phyloP scores from a whole-genome alignment of 129 eudicot species.

The Silybum marianum region DNA sequence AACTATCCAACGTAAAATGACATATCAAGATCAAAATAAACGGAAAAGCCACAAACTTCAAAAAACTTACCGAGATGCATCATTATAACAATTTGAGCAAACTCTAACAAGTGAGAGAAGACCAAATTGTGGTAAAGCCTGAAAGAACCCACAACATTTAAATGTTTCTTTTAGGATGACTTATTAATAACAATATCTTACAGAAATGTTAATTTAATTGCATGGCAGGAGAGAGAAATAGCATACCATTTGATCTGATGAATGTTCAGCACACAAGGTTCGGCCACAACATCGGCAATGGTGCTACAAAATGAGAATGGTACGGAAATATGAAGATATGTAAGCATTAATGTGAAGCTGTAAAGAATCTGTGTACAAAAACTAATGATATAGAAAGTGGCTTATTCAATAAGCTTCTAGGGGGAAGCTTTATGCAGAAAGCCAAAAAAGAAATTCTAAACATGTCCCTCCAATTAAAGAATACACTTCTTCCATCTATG shows the following conservation, averaged over 20 bases:
- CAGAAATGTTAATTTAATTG: conserved; percentile 1
- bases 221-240: conserved; percentile 8
- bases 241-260: conserved; percentile 82
- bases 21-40: conserved; percentile 11
- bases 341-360: neutral
- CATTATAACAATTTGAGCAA: conserved; percentile 80
- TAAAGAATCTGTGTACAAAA: neutral
- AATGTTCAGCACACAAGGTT: conserved; percentile 94
- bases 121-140: conserved; percentile 95
- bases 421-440: too few relatives aligned
- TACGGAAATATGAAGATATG: conserved; percentile 22
- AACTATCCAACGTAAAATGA: neutral
- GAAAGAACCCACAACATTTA: conserved; percentile 31
- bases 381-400: too few relatives aligned
- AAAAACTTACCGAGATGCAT: conserved; percentile 62
- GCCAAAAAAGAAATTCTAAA: too few relatives aligned
- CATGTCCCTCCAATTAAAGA: too few relatives aligned
- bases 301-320: conserved; percentile 57
- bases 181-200: neutral
- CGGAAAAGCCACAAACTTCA: conserved; percentile 1
- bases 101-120: conserved; percentile 84
- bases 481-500: too few relatives aligned
- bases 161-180: neutral
- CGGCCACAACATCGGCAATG: conserved; percentile 98
- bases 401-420: too few relatives aligned